Evolutionary conservation across 106 monocot genomes (phyloP), one percentile per base, ranked within the genome.

Genomic region (Allium sativum): DNA sequence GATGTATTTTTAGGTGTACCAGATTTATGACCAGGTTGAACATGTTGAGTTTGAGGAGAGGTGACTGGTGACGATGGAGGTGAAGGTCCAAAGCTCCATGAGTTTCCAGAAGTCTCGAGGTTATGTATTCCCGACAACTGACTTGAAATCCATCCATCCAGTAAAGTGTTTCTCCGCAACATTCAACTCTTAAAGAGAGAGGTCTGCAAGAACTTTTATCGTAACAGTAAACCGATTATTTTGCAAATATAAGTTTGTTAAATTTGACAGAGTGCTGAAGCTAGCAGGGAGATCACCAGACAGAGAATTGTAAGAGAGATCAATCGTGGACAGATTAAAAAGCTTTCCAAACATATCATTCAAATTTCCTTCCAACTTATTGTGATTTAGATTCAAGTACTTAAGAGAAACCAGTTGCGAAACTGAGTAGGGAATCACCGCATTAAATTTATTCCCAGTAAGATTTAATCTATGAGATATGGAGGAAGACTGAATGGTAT

Each of bases 71-170:
- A 64, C 9, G 72, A 44, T 10, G 72, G 81, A 40, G 92, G 87
- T 68, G 93, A 77, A 53, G 84, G 75, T 1, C 79, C 82, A 10
- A 74, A 62, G 61, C 57, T 82, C 93, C 93, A 93, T 40, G 88
- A 88, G 61, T 88, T 88, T 18, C 88, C 88, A 65, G 61, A 82
- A 65, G 78, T 88, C 58, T 73, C 70, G 43, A 93, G 67, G 67
- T 69, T 93, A 21, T 84, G 75, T 79, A 93, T 78, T 52, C 65
- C 61, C 59, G 79, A 82, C 20, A 93, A 41, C 48, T 72, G 74
- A 18, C 77, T 68, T 62, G 93, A 88, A 73, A 93, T 88, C 84
- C 84, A n/a, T n/a, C n/a, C n/a, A 84, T 43, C 93, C 93, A 52
- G 70, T 89, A 74, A 93, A 89, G 18, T 42, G 82, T 51, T 93